Evolutionary conservation across 768 basidiomycete species (phyloP), one percentile per base, ranked within the genome.

Genomic region (Panellus pusillus): DNA sequence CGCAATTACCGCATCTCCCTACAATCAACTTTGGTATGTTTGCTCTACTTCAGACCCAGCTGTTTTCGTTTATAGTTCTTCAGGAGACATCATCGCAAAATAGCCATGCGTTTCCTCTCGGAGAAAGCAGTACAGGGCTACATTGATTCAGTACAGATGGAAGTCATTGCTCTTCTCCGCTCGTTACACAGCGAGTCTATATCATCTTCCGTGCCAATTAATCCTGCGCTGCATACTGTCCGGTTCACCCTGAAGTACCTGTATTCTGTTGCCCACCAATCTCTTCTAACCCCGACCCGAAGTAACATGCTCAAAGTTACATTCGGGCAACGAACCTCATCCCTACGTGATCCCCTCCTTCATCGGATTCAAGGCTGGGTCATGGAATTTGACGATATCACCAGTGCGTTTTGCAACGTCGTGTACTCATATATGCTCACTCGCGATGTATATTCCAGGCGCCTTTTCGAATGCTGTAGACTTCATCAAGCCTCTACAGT

Each of bases 371-470:
- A 66, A 13, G 28, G 42, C 3, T 45, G 64, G 37, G 62, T 61
- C 2, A 62, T 62, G 62, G 66, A 68, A 36, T 68, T 66, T 37
- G 66, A 66, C 63, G 61, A 62, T 39, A 48, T 64, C 11, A 58
- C 63, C 14, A 58, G 61, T 60, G 41, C 19, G 6, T 29, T 3
- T n/a, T 9, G 19, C 32, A 15, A 27, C 9, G 24, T 24, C 24
- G 24, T 24, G 24, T 24, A 24, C 24, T 15, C 17, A 18, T 18
- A 18, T 18, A 18, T 15, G 14, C n/a, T 29, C 49, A 6, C 12
- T 24, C 28, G 18, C 7, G 13, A 35, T 14, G 15, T 49, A 28
- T 31, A 18, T 37, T 18, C 40, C 32, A 64, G 65, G 65, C 24
- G 50, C 58, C 12, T 48, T 50, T 42, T 59, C 66, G 9, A 68